Percentiles rank a stretch among this genome's conserved stretches.
phyloP scores from a whole-genome alignment of 2,329 filamentous ascomycete genomes.

The Alternaria postmessia region DNA sequence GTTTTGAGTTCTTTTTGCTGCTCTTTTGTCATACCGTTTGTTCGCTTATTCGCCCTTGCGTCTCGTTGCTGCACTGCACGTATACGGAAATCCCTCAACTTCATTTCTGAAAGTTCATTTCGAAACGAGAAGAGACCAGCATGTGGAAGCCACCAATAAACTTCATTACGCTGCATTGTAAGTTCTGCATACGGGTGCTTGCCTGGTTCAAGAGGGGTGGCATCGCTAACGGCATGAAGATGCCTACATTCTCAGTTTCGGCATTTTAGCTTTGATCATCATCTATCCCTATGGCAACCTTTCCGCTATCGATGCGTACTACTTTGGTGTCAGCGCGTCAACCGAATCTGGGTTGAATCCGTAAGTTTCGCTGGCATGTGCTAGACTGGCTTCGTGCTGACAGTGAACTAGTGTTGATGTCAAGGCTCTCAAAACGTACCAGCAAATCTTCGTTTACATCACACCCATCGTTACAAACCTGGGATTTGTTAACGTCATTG shows the following conservation, averaged over 20 bases:
- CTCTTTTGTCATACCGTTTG: neutral
- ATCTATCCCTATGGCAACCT: conserved; percentile 73
- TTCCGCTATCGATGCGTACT: conserved; percentile 84
- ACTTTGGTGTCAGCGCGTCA: conserved; percentile 81
- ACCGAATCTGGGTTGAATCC: conserved; percentile 96
- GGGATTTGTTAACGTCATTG: conserved; percentile 63
- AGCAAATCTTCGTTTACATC: conserved; percentile 57
- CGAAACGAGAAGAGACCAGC: neutral
- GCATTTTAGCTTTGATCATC: conserved; percentile 79
- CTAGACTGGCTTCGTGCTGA: conserved; percentile 16
- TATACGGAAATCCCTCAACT: conserved; percentile 3
- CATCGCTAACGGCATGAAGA: conserved; percentile 58
- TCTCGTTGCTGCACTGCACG: neutral
- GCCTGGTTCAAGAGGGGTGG: neutral
- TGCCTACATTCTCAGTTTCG: conserved; percentile 78
- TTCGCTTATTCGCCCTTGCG: neutral
- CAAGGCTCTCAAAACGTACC: conserved; percentile 57
- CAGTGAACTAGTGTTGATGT: conserved; percentile 54
- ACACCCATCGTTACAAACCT: conserved; percentile 49
- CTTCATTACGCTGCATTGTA: conserved; percentile 85
- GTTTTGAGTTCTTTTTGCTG: neutral
- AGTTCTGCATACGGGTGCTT: conserved; percentile 4
- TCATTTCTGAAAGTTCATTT: neutral
- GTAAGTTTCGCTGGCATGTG: conserved; percentile 36
- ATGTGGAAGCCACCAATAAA: conserved; percentile 55